Conservation (phyloP, 1,139 yeast genomes). For the Magnusiomyces magnusii region DNA sequence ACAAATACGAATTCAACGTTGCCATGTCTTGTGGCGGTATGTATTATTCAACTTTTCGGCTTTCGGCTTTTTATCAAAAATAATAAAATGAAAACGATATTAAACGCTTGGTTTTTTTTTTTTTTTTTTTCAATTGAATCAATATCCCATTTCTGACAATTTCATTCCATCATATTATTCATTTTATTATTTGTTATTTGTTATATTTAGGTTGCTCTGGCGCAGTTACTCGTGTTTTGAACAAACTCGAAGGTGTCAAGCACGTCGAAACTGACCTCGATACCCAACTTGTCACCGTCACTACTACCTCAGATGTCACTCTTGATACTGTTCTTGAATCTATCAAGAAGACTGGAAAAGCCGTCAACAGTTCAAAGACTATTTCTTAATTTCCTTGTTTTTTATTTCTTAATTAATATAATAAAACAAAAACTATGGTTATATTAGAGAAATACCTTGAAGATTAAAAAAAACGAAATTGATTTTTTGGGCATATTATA, state of each 20-base stretch:
- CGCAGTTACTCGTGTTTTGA: conserved; percentile 76
- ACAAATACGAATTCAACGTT: conserved; percentile 69
- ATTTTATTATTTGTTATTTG: too few species aligned
- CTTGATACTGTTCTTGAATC: conserved; percentile 73
- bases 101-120: not conserved
- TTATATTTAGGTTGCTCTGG: conserved; percentile 76
- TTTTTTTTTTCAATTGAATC: not conserved
- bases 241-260: conserved; percentile 66
- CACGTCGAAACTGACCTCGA: conserved; percentile 67
- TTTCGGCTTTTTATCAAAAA: too few species aligned
- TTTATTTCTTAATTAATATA: too few species aligned
- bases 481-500: too few species aligned
- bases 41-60: conserved; percentile 17
- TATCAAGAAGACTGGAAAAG: conserved; percentile 87
- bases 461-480: too few species aligned
- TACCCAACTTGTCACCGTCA: conserved; percentile 74
- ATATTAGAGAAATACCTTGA: too few species aligned
- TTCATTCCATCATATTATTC: too few species aligned
- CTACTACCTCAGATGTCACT: conserved; percentile 45
- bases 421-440: too few species aligned
- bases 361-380: conserved; percentile 55
- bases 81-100: too few species aligned
- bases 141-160: too few species aligned
- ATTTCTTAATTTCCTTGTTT: conserved; percentile 21
- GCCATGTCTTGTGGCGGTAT: conserved; percentile 67